These are phyloP conservation scores for Penicillium italicum DNA, from an alignment of 2,329 filamentous ascomycete species.

Conservation along the genomic window DNA sequence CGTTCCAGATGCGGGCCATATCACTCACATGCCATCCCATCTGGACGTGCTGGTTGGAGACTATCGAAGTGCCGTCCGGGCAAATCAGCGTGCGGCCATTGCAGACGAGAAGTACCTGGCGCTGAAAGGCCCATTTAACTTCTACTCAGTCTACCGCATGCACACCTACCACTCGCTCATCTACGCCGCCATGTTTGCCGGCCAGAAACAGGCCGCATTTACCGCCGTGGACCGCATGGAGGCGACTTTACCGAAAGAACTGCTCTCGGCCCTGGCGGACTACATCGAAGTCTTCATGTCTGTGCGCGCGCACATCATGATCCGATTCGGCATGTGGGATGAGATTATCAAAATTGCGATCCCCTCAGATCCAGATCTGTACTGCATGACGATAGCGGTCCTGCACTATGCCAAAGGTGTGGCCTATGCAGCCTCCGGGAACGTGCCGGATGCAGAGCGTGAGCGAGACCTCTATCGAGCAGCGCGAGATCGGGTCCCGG, in stretches of 20 bases:
- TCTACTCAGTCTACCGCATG: slow-evolving; percentile 72
- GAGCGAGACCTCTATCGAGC: slow-evolving; percentile 52
- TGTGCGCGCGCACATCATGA: slow-evolving; percentile 64
- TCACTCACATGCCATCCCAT: slow-evolving; percentile 75
- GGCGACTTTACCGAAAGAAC: slow-evolving; percentile 57
- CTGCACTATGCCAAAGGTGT: slow-evolving; percentile 65
- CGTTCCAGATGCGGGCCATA: slow-evolving; percentile 66
- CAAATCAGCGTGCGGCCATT: slow-evolving; percentile 63
- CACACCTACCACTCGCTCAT: slow-evolving; percentile 73
- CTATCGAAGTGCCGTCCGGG: slow-evolving; percentile 62
- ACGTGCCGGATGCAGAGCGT: slow-evolving; percentile 53
- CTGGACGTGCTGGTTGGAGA: slow-evolving; percentile 70
- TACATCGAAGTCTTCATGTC: slow-evolving; percentile 70
- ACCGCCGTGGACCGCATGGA: slow-evolving; percentile 60
- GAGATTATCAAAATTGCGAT: slow-evolving; percentile 58
- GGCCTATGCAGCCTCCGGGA: slow-evolving; percentile 58
- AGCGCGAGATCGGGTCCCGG: slow-evolving; percentile 53
- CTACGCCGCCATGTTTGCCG: slow-evolving; percentile 75
- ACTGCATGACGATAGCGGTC: slow-evolving; percentile 67
- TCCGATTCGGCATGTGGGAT: slow-evolving; percentile 71
- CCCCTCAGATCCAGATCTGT: slow-evolving; percentile 58
- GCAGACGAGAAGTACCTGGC: slow-evolving; percentile 66
- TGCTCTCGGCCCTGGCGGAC: slow-evolving; percentile 74
- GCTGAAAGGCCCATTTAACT: slow-evolving; percentile 59
- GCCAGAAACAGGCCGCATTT: slow-evolving; percentile 59